Base-by-base conservation (phyloP, 2,329 filamentous ascomycete genomes). In the Colletotrichum sp. region DNA sequence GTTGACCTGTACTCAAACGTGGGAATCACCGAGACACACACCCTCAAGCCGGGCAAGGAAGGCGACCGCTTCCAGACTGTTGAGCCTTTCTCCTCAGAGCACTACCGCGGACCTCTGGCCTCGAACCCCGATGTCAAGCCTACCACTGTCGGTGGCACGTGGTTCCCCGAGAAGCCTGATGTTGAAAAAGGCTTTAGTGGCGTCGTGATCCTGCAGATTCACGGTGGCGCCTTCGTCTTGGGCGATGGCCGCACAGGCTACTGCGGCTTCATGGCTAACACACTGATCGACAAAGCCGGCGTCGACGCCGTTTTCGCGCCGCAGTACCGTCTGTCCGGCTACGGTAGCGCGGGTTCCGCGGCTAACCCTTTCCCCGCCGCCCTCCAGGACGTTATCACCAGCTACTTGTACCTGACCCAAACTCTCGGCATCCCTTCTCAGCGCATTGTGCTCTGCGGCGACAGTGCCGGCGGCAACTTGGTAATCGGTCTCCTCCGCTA, bases 161-260 rank as follows among this genome's bases (percentile, higher is more conserved):
- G 80, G 80, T 80, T 79, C 12, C 80, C 80, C 5, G 72, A 74
- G 28, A 66, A 67, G 25, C 78, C 79, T 8, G 64, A 72, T 25
- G 36, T 61, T 19, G 71, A 68, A 28, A 61, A 48, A 28, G 16
- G 77, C 77, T 15, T 72, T 60, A 19, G 48, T 16, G 71, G 71
- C 71, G 39, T n/a, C 52, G 78, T 82, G 8, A 76, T 76, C 11
- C 76, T 84, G 34, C 82, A 84, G 55, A 78, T 84, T 57, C 83
- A 84, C 70, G 83, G 83, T 28, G 82, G 83, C 11, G 83, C 77
- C 25, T 84, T 79, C 73, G 81, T 82, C 16, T 76, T 84, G 16
- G 82, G 82, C 13, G 78, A 79, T 34, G 82, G 82, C 5, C 82
- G 82, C 13, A 82, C 83, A 61, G 64, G 57, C 4, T 81, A 82